Evolutionary conservation across 306 rosid genomes (phyloP), one percentile per base, ranked within the genome.

Genomic region (Medicago lupulina): DNA sequence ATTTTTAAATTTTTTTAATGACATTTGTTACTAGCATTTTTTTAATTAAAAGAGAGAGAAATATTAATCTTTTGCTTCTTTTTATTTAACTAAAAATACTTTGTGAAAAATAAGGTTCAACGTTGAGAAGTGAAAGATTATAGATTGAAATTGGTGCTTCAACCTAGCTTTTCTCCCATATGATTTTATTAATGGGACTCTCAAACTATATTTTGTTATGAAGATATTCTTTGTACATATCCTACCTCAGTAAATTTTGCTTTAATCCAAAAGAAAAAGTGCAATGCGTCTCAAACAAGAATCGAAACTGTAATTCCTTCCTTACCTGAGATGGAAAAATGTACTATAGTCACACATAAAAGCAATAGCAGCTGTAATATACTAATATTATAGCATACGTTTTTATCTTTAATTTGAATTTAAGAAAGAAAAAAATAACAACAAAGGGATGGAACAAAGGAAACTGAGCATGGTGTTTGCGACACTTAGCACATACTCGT

Each of bases 401-500:
- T 70, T 44, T 65, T 41, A 34, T 53, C 18, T 40, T 81, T 54
- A 12, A 81, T 71, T 76, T 62, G 15, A 39, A 39, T 61, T 31
- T 14, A 5, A 67, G 8, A 0, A 61, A 53, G 49, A 18, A 5
- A 36, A 19, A 39, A 65, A 2, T 4, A 34, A 34, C 38, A 67
- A 38, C 7, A 28, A 39, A 55, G 58, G 58, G 50, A 78, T 14
- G 14, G 11, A 57, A 38, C 9, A 65, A 4, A 65, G 25, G n/a
- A 65, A 40, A 67, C 15, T 17, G 2, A 58, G 7, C 9, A 58
- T 55, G 61, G 61, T 55, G 15, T 55, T 75, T 74, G 84, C 72
- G 80, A 80, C 84, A 68, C 84, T 74, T 80, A 74, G 79, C 75
- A 73, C 53, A 73, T 55, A 79, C 78, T 79, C 68, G 73, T 73